phyloP scores from a whole-genome alignment of 2,329 filamentous ascomycete genomes.

The Coniochaeta hoffmannii region DNA sequence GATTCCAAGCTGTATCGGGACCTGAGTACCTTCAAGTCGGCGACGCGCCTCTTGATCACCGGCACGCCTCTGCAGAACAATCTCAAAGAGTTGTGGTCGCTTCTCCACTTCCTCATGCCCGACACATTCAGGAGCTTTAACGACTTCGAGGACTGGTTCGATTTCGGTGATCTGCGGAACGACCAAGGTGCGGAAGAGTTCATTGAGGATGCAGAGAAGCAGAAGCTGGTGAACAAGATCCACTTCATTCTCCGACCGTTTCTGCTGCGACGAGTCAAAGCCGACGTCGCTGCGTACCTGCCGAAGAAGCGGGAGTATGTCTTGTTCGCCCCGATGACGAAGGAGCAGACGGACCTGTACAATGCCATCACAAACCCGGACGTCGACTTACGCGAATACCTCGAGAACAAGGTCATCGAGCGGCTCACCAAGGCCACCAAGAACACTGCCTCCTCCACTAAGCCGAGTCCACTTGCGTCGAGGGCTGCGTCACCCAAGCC shows the following conservation, averaged over 20 bases:
- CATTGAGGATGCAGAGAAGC: conserved; percentile 68
- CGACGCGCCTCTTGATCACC: conserved; percentile 85
- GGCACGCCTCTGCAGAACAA: conserved; percentile 96
- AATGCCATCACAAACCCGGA: conserved; percentile 52
- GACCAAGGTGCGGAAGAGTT: conserved; percentile 73
- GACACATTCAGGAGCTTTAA: conserved; percentile 91
- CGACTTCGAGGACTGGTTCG: conserved; percentile 93
- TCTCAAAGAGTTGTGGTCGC: conserved; percentile 86
- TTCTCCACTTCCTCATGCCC: conserved; percentile 87
- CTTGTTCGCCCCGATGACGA: conserved; percentile 84
- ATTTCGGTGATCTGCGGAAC: conserved; percentile 87
- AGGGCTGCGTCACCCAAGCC: conserved; percentile 27
- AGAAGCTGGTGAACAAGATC: conserved; percentile 76
- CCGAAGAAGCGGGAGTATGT: conserved; percentile 97
- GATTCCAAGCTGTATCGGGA: conserved; percentile 89
- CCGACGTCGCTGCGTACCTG: conserved; percentile 84
- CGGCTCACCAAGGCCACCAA: conserved; percentile 45
- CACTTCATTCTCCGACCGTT: conserved; percentile 91
- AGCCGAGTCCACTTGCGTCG: conserved; percentile 29
- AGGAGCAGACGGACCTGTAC: conserved; percentile 87
- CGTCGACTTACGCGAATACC: conserved; percentile 60
- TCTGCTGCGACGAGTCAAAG: conserved; percentile 79
- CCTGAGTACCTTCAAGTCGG: conserved; percentile 79
- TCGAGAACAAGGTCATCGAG: conserved; percentile 73
- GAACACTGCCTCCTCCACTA: conserved; percentile 30